Evolutionary conservation across 805 yeast species (phyloP).

Genomic region (Suhomyces xylopsoci): DNA sequence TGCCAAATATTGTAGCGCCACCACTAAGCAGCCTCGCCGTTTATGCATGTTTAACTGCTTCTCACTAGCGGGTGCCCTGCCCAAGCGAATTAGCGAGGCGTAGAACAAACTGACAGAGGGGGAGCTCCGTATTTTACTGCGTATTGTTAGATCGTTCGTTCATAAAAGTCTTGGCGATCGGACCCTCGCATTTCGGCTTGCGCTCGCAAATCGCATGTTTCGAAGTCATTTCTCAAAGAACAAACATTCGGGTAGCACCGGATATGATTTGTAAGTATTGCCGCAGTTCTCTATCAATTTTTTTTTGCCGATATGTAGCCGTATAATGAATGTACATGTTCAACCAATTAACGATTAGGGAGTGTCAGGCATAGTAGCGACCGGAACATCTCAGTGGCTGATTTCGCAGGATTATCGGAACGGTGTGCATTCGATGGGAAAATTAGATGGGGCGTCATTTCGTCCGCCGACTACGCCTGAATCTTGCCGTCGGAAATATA

Average conservation of each 20-base stretch:
- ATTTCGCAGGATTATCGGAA: background rate
- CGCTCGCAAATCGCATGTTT: background rate
- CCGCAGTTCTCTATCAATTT: background rate
- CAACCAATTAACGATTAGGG: background rate
- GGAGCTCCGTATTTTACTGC: background rate
- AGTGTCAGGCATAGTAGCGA: background rate
- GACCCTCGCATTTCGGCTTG: background rate
- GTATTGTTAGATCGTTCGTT: slow-evolving; percentile 4
- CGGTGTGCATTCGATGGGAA: background rate
- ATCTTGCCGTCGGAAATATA: background rate
- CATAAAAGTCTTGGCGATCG: slow-evolving; percentile 3
- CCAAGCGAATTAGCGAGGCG: slow-evolving; percentile 1
- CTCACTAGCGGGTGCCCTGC: background rate
- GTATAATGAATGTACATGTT: background rate
- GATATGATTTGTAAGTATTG: background rate
- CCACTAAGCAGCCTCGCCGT: slow-evolving; percentile 1
- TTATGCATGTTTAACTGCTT: background rate
- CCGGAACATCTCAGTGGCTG: background rate
- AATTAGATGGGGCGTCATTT: background rate
- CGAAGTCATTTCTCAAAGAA: background rate
- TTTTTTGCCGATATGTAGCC: background rate
- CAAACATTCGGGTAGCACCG: background rate
- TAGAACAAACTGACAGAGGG: background rate
- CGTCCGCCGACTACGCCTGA: background rate
- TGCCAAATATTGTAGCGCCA: background rate